Evolutionary conservation across 208 protist species (phyloP).

Genomic region (Polymyxa betae): DNA sequence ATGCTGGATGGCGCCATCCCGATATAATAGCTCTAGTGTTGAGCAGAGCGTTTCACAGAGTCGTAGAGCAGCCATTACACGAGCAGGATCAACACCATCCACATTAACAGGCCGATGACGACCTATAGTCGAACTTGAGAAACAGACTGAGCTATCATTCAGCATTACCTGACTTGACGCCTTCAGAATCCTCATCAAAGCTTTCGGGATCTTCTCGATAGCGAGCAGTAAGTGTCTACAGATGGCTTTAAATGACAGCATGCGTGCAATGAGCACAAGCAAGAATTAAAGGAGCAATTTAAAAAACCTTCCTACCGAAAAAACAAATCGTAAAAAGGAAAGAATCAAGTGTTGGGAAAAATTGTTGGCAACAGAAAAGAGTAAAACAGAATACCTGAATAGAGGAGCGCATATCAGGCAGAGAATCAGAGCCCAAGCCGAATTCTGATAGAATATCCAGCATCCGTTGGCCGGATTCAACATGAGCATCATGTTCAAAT

Average conservation of each 20-base stretch:
- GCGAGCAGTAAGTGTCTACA: too few species aligned
- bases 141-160: neutral
- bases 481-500: neutral
- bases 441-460: neutral
- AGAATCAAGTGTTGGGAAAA: neutral
- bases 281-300: too few species aligned
- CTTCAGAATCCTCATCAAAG: neutral
- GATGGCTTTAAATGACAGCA: too few species aligned
- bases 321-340: too few species aligned
- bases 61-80: conserved; percentile 2
- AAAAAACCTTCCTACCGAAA: too few species aligned
- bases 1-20: neutral
- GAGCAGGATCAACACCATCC: neutral
- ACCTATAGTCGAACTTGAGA: too few species aligned
- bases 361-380: neutral
- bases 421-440: neutral
- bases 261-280: too few species aligned
- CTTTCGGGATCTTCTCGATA: too few species aligned
- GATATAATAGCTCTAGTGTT: conserved; percentile 1
- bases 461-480: neutral
- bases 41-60: conserved; percentile 22
- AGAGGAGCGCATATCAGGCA: neutral
- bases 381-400: neutral
- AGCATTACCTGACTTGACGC: neutral
- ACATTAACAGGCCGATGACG: too few species aligned